Conservation (phyloP, 306 rosid species). For the Fragaria ananassa region DNA sequence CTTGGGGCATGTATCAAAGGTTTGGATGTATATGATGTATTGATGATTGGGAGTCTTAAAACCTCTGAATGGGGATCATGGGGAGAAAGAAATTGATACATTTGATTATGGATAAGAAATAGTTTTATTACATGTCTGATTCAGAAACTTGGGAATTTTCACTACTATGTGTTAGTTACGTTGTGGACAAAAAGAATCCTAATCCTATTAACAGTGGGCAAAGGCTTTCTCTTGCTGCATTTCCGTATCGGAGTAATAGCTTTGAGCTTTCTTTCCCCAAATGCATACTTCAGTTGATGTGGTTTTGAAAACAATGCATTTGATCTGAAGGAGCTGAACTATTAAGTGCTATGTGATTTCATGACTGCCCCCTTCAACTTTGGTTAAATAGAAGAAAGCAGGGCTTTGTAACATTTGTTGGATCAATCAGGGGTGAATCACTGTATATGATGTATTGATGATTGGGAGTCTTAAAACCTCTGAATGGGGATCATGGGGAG, state of each 20-base stretch:
- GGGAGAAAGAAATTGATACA: neutral
- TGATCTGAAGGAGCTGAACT: conserved; percentile 1
- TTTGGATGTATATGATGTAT: neutral
- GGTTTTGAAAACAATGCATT: neutral
- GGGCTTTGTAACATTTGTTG: neutral
- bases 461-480: neutral
- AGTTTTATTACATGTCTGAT: neutral
- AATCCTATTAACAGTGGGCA: neutral
- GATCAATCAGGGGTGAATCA: conserved; percentile 7
- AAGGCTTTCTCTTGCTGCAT: neutral
- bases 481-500: neutral
- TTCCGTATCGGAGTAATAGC: neutral
- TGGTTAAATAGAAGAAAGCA: neutral
- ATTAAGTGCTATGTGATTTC: neutral
- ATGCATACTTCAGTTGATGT: neutral
- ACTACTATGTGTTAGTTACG: neutral
- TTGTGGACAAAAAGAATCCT: neutral
- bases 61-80: neutral
- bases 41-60: neutral
- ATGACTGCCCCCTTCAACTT: neutral
- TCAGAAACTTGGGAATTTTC: neutral
- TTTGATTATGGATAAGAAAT: neutral
- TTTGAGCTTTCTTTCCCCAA: neutral
- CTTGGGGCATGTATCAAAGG: neutral
- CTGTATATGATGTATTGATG: neutral